A percentile compares a stretch with the other conserved stretches of the same genome.
phyloP scores from a whole-genome alignment of 1,284 basidiomycete genomes.

The Sporisorium iseilematis-ciliati region DNA sequence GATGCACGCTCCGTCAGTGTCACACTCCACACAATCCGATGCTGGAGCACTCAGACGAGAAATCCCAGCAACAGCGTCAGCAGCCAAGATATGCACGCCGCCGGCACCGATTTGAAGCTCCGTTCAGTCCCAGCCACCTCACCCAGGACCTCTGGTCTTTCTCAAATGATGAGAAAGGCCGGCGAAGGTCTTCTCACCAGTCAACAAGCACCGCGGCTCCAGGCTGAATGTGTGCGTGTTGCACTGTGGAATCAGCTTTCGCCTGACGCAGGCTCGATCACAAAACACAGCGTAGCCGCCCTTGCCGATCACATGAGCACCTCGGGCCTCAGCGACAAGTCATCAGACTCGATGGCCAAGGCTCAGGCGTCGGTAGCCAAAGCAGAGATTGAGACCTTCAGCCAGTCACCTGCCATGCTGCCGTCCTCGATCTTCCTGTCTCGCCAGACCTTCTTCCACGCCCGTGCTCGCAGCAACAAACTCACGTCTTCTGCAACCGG shows the following conservation, averaged over 20 bases:
- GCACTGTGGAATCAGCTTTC: slow-evolving; percentile 37
- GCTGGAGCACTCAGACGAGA: slow-evolving; percentile 36
- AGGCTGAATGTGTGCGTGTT: slow-evolving; percentile 29
- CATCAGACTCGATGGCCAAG: neutral
- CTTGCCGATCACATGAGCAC: slow-evolving; percentile 3
- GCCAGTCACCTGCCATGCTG: slow-evolving; percentile 43
- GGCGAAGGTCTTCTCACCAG: slow-evolving; percentile 33
- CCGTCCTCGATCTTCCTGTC: slow-evolving; percentile 45
- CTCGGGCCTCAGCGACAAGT: slow-evolving; percentile 1
- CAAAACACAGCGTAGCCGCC: slow-evolving; percentile 15
- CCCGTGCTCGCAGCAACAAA: slow-evolving; percentile 17
- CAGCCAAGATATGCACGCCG: slow-evolving; percentile 9
- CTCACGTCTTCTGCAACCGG: neutral
- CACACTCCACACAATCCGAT: slow-evolving; percentile 30
- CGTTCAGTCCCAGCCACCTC: slow-evolving; percentile 16
- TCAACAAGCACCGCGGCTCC: slow-evolving; percentile 24
- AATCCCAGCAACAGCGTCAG: neutral
- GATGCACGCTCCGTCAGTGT: slow-evolving; percentile 29
- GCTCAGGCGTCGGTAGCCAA: slow-evolving; percentile 30
- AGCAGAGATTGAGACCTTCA: slow-evolving; percentile 53
- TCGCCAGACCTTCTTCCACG: slow-evolving; percentile 46
- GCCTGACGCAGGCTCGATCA: slow-evolving; percentile 14
- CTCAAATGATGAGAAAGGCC: slow-evolving; percentile 48
- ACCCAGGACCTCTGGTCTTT: slow-evolving; percentile 38
- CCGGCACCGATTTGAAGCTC: slow-evolving; percentile 14